phyloP scores from a whole-genome alignment of 495 filamentous ascomycete genomes.

The Penicillium tannophilum region DNA sequence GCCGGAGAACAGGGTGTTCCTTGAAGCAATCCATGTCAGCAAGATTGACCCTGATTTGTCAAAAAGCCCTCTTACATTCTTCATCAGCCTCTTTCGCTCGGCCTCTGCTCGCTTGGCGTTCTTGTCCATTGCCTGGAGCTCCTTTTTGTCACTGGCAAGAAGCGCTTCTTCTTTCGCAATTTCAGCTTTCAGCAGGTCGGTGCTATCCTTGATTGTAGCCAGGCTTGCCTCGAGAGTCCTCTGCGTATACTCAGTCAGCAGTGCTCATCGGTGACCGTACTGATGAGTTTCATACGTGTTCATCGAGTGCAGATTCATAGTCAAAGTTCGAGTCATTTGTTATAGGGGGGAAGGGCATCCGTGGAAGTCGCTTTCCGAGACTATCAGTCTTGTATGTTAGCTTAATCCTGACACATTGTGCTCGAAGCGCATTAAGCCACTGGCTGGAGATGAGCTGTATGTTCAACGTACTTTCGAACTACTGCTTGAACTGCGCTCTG shows the following conservation, averaged over 20 bases:
- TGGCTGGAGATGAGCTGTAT: neutral
- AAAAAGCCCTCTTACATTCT: slow-evolving; percentile 41
- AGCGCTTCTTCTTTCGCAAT: slow-evolving; percentile 55
- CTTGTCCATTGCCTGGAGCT: slow-evolving; percentile 54
- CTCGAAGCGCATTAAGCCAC: slow-evolving; percentile 10
- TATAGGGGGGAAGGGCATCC: slow-evolving; percentile 62
- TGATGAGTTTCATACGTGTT: slow-evolving; percentile 45
- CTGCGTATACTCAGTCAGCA: slow-evolving; percentile 32
- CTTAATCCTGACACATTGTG: neutral
- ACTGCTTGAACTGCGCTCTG: slow-evolving; percentile 54
- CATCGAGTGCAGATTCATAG: slow-evolving; percentile 59
- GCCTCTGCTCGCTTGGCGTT: slow-evolving; percentile 53
- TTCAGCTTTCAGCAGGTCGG: slow-evolving; percentile 55
- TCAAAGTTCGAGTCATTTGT: slow-evolving; percentile 61
- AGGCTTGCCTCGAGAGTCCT: slow-evolving; percentile 53
- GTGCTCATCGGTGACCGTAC: neutral
- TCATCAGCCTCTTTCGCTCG: slow-evolving; percentile 46
- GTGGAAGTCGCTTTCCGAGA: slow-evolving; percentile 52
- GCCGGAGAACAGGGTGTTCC: slow-evolving; percentile 48
- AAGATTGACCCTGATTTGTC: neutral
- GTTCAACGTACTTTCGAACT: slow-evolving; percentile 43
- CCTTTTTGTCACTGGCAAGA: slow-evolving; percentile 52
- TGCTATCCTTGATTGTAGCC: slow-evolving; percentile 54
- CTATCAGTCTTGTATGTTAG: slow-evolving; percentile 22
- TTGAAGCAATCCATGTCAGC: slow-evolving; percentile 19